Base-by-base conservation (phyloP, 2,329 filamentous ascomycete species). In the Thelonectria olida region DNA sequence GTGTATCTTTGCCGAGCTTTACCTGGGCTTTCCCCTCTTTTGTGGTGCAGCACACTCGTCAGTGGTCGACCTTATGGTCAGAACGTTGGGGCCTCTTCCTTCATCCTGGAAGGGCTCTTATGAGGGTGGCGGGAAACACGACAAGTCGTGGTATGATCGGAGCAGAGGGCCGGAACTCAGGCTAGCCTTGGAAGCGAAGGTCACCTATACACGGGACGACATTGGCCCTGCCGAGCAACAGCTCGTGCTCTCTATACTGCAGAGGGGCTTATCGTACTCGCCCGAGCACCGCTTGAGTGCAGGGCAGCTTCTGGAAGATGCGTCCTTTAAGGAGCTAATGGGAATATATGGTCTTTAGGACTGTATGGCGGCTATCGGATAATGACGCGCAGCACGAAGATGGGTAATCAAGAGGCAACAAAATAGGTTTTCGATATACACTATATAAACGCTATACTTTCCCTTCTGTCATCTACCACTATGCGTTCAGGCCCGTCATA, bases 1-100 rank as follows among this genome's bases (percentile, higher is more conserved):
- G 27, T 65, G 57, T 36, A 38, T 63, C 12, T 63, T 65, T 51
- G 31, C 47, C 3, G 56, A 65, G 49, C 34, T 63, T 20, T 65
- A 63, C 28, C n/a, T 38, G 13, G 45, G 49, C 12, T 27, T 2
- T 25, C n/a, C 36, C 9, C 44, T 65, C 6, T 63, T 65, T 25
- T 17, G 3, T n/a, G 56, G 50, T 7, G 5, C 7, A 6, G 20
- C 8, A 13, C 2, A 56, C 42, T 13, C 34, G 7, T 36, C 52
- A 34, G 17, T 47, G 7, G 8, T 61, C 2, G 15, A 39, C 5
- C 41, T 22, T 12, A 62, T 63, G 12, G 55, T 63, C 15, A 13
- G 50, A 10, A 53, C 44, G 4, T 12, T 63, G 7, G 63, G 60
- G 5, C 63, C 63, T 7, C 56, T 65, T 51, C 60, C 56, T n/a